Evolutionary conservation across 164 flowering plant genomes (phyloP).

Genomic region (Protea cynaroides): DNA sequence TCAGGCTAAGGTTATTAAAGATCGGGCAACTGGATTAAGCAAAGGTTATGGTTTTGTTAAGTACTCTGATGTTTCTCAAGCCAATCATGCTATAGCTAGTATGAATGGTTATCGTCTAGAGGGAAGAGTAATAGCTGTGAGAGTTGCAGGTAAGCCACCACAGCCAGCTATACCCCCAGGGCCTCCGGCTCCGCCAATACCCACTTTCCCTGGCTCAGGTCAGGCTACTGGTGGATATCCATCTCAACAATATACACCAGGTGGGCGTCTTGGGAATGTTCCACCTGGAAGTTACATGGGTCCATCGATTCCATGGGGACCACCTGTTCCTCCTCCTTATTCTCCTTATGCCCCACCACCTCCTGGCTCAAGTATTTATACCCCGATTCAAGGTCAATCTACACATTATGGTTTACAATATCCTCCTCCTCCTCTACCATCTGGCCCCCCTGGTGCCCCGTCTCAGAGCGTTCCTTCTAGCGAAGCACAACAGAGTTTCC

Average conservation of each 20-base stretch:
- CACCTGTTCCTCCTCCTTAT: slow-evolving; percentile 50
- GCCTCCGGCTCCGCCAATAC: slow-evolving; percentile 36
- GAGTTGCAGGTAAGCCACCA: slow-evolving; percentile 96
- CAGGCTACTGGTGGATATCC: slow-evolving; percentile 41
- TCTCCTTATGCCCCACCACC: slow-evolving; percentile 52
- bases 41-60: slow-evolving; percentile 98
- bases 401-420: slow-evolving; percentile 65
- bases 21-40: slow-evolving; percentile 64
- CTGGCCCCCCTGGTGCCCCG: slow-evolving; percentile 45
- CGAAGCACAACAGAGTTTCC: slow-evolving; percentile 48
- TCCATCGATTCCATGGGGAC: slow-evolving; percentile 48
- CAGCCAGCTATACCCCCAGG: slow-evolving; percentile 74
- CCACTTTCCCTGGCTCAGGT: slow-evolving; percentile 27
- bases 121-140: slow-evolving; percentile 84
- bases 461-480: slow-evolving; percentile 41
- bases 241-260: slow-evolving; percentile 41
- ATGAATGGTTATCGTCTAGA: slow-evolving; percentile 87
- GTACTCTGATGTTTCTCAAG: slow-evolving; percentile 74
- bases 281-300: slow-evolving; percentile 26
- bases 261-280: slow-evolving; percentile 30
- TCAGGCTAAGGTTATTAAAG: slow-evolving; percentile 96
- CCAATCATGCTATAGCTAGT: slow-evolving; percentile 67
- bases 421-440: slow-evolving; percentile 40
- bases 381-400: slow-evolving; percentile 57
- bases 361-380: slow-evolving; percentile 66